Conservation (phyloP, 2,329 filamentous ascomycete genomes). For the Hypoxylon sp. region DNA sequence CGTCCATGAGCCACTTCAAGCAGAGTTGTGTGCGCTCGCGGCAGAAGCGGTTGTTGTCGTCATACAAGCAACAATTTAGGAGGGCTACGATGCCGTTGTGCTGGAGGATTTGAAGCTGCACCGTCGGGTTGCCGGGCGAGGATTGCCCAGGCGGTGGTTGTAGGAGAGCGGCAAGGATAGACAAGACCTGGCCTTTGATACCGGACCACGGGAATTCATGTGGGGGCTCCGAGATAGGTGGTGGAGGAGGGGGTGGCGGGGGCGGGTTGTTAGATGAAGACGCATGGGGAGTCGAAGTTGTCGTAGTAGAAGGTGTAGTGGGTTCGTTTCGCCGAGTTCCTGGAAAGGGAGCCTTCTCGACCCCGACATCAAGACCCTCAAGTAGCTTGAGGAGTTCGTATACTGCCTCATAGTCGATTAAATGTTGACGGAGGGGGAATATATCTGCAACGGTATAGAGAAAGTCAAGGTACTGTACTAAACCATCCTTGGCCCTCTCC, state of each 20-base stretch:
- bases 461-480: slow-evolving; percentile 95
- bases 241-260: slow-evolving; percentile 62
- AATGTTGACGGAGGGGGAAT: slow-evolving; percentile 83
- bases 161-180: slow-evolving; percentile 89
- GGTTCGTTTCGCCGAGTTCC: slow-evolving; percentile 54
- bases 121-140: slow-evolving; percentile 76
- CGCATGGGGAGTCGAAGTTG: slow-evolving; percentile 51
- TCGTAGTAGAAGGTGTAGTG: slow-evolving; percentile 47
- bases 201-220: slow-evolving; percentile 78
- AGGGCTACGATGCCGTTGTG: slow-evolving; percentile 90
- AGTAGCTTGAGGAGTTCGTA: slow-evolving; percentile 91
- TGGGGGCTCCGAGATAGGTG: slow-evolving; percentile 73
- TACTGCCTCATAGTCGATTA: slow-evolving; percentile 92
- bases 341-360: slow-evolving; percentile 83
- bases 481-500: slow-evolving; percentile 94
- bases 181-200: slow-evolving; percentile 92
- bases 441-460: slow-evolving; percentile 91
- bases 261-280: slow-evolving; percentile 55
- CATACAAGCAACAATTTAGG: slow-evolving; percentile 90
- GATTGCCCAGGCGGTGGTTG: slow-evolving; percentile 80
- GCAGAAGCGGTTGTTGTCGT: slow-evolving; percentile 94
- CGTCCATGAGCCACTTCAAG: slow-evolving; percentile 85
- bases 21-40: slow-evolving; percentile 92
- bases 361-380: slow-evolving; percentile 87
- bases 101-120: slow-evolving; percentile 89